Percentiles rank a stretch among this genome's conserved stretches.
Evolutionary conservation across 192 early-diverging fungal species (phyloP).

Genomic region (Coemansia sp.): DNA sequence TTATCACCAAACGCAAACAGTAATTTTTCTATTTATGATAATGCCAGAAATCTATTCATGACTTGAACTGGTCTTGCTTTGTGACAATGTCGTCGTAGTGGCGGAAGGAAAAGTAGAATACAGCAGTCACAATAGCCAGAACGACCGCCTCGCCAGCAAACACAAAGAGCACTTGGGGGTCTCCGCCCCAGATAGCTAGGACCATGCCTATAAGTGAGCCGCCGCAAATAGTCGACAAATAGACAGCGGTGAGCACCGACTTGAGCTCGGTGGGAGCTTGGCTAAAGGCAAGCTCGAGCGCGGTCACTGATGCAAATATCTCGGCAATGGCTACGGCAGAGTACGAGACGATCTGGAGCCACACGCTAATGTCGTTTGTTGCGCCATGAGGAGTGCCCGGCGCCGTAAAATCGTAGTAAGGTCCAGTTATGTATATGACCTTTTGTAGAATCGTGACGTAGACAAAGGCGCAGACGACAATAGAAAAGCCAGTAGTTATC

Average conservation of each 20-base stretch:
- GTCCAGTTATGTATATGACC: constrained; percentile 56
- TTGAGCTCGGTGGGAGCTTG: constrained; percentile 62
- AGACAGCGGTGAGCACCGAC: constrained; percentile 65
- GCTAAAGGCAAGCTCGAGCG: constrained; percentile 66
- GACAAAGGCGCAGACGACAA: constrained; percentile 57
- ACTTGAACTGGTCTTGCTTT: constrained; percentile 17
- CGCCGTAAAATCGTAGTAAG: constrained; percentile 53
- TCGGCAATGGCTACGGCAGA: constrained; percentile 61
- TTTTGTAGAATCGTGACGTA: constrained; percentile 62
- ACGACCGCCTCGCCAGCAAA: constrained; percentile 53
- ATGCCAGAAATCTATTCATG: not conserved
- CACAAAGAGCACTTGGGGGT: constrained; percentile 58
- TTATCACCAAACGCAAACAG: constrained; percentile 23
- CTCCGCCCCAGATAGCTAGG: constrained; percentile 51
- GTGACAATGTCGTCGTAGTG: constrained; percentile 44
- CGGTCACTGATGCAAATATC: constrained; percentile 67
- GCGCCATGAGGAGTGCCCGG: constrained; percentile 1
- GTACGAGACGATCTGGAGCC: constrained; percentile 58
- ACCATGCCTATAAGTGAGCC: constrained; percentile 48
- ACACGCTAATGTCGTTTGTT: constrained; percentile 58
- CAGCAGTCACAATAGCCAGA: constrained; percentile 15
- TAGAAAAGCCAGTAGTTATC: constrained; percentile 65
- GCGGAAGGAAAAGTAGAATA: constrained; percentile 52
- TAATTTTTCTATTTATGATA: not conserved
- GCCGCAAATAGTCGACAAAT: constrained; percentile 58